Percentiles rank a stretch among this genome's conserved stretches.
These are phyloP conservation scores for Lophiotrema nucula DNA, from an alignment of 495 filamentous ascomycete genomes.

Conservation along the genomic window DNA sequence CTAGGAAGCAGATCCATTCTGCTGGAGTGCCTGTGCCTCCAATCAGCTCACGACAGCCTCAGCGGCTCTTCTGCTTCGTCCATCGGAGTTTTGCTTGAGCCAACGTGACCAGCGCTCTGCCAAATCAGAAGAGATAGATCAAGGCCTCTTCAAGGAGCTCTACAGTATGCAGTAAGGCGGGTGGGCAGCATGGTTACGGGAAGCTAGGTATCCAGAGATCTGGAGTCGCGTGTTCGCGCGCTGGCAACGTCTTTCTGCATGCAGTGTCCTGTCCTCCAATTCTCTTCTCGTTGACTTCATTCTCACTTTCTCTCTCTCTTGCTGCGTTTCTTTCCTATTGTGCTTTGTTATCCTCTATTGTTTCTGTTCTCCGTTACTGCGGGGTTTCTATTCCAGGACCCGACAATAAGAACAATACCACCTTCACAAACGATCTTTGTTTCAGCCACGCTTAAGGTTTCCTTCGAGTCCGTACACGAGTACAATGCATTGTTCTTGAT, in stretches of 20 bases:
- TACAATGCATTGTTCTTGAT: conserved; percentile 31
- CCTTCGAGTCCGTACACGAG: conserved; percentile 8
- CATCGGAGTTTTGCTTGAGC: conserved; percentile 4
- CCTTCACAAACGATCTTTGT: conserved; percentile 24
- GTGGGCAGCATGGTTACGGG: conserved; percentile 15
- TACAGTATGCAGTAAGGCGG: conserved; percentile 25
- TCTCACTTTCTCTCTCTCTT: neutral
- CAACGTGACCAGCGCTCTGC: conserved; percentile 23
- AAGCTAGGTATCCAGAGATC: conserved; percentile 18
- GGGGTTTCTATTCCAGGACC: conserved; percentile 1
- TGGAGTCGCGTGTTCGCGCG: conserved; percentile 22
- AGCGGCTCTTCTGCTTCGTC: conserved; percentile 19
- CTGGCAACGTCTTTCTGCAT: conserved; percentile 7
- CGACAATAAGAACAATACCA: conserved; percentile 30
- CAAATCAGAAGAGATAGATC: conserved; percentile 12
- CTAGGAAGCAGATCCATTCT: conserved; percentile 19
- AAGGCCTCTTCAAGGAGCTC: conserved; percentile 12
- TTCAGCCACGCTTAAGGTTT: conserved; percentile 20
- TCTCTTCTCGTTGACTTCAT: conserved; percentile 5
- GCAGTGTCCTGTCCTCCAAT: neutral
- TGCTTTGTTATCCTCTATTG: conserved; percentile 1
- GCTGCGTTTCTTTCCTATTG: neutral
- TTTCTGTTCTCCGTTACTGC: conserved; percentile 8
- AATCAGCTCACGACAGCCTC: conserved; percentile 19
- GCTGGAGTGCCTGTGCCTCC: conserved; percentile 10